Evolutionary conservation across 2,329 filamentous ascomycete species (phyloP).

Genomic region (Akanthomyces muscarius): DNA sequence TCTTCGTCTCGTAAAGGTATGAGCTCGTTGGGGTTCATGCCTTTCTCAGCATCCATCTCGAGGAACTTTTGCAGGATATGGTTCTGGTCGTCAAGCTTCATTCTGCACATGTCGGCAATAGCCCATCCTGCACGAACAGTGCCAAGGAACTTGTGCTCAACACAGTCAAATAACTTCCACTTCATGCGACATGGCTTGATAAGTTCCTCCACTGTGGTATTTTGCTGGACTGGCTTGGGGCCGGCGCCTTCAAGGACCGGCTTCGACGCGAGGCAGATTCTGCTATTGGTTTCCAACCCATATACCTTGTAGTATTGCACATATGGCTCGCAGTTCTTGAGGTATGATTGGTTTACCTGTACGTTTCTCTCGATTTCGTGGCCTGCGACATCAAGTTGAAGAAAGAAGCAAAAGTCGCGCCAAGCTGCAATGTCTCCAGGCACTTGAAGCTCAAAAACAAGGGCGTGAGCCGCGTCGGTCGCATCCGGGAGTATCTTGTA

Average conservation of each 20-base stretch:
- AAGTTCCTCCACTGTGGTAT: not conserved
- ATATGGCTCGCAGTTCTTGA: not conserved
- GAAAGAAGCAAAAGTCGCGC: not conserved
- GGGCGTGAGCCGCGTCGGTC: not conserved
- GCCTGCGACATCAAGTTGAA: not conserved
- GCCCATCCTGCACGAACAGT: rapidly evolving
- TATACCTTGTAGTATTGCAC: not conserved
- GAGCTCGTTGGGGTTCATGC: not conserved
- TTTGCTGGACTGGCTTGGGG: not conserved
- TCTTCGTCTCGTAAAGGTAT: not conserved
- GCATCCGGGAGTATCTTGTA: not conserved
- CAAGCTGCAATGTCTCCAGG: not conserved
- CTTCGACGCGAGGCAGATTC: not conserved
- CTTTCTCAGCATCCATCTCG: not conserved
- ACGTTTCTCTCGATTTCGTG: not conserved
- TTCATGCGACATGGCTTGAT: not conserved
- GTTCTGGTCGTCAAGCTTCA: not conserved
- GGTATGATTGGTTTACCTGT: not conserved
- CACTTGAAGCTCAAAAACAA: not conserved
- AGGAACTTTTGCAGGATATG: not conserved
- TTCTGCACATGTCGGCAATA: rapidly evolving
- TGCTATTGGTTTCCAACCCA: not conserved
- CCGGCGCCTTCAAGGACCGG: too few relatives aligned
- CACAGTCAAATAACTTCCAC: not conserved
- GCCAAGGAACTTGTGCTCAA: not conserved